Base-by-base conservation (phyloP, 176 grass and related monocot genomes). In the Areca catechu region DNA sequence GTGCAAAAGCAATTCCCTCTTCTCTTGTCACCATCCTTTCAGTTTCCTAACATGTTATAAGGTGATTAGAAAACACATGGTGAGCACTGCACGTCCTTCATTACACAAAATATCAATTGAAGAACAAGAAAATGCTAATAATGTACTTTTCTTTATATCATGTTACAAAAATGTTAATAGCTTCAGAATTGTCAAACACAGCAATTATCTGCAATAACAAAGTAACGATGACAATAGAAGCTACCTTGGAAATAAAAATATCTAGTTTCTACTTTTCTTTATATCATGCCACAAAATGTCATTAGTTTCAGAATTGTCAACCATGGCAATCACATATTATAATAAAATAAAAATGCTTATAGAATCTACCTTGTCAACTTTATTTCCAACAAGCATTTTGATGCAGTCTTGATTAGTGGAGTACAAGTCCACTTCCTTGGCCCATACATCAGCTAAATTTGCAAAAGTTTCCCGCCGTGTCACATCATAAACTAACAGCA, bases 351-450 rank as follows among this genome's bases (percentile, higher is more conserved):
- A 53, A 20, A 62, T 12, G 15, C n/a, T 43, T 34, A 57, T 7
- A 53, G 37, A 37, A 50, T n/a, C 43, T 76, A 98, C 93, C 93
- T 92, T 92, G 73, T 98, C 93, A 71, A 92, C 72, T 83, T 98
- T 98, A 72, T 92, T 98, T 50, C 93, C 84, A 54, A 98, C 87
- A 67, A 98, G 78, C 72, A 98, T 83, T 79, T 98, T 98, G 70
- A 98, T 57, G 49, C 84, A 92, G 3, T 89, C 78, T 66, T 78
- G 76, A 60, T 85, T 85, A 75, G 84, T 88, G 24, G 83, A 98
- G 73, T 98, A 80, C 48, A 83, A 19, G 78, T 92, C 84, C 56
- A 92, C 81, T 79, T 98, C 93, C 63, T 98, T 98, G 56, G 79
- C 71, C 93, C 93, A 98, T 51, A 98, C 76, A 66, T 92, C 87